phyloP scores from a whole-genome alignment of 768 basidiomycete species.

The Solioccasus polychromus region DNA sequence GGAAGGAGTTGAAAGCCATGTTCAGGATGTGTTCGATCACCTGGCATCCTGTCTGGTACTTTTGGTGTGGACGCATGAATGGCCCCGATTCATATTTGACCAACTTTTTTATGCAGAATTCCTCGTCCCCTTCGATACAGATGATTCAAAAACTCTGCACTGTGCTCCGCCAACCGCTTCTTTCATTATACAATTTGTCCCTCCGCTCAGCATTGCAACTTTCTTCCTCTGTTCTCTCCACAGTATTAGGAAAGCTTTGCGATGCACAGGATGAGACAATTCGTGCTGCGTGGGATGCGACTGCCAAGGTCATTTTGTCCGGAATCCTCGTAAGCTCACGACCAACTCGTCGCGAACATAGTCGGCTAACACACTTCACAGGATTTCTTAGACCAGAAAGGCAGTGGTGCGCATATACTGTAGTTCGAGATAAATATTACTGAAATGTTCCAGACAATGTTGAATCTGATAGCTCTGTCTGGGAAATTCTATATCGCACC shows the following conservation, averaged over 20 bases:
- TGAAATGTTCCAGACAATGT: slow-evolving; percentile 14
- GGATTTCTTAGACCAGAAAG: slow-evolving; percentile 24
- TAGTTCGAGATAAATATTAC: background rate
- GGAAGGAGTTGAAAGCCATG: slow-evolving; percentile 26
- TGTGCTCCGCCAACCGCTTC: slow-evolving; percentile 41
- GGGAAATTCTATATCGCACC: slow-evolving; percentile 27
- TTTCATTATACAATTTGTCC: slow-evolving; percentile 43
- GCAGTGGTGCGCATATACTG: slow-evolving; percentile 14
- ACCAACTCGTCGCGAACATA: background rate
- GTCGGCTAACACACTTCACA: slow-evolving; percentile 16
- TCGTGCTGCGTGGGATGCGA: slow-evolving; percentile 42
- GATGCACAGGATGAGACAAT: slow-evolving; percentile 23
- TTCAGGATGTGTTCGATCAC: slow-evolving; percentile 37
- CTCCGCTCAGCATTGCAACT: slow-evolving; percentile 40
- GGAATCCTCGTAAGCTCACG: slow-evolving; percentile 44
- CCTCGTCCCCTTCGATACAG: slow-evolving; percentile 35
- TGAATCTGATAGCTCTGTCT: slow-evolving; percentile 24
- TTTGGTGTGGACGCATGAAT: slow-evolving; percentile 35
- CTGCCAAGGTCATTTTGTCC: slow-evolving; percentile 47
- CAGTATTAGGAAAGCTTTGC: slow-evolving; percentile 39
- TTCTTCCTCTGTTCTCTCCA: slow-evolving; percentile 38
- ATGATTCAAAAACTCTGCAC: slow-evolving; percentile 37
- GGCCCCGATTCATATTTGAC: background rate
- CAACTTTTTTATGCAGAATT: slow-evolving; percentile 32
- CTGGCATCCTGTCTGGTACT: slow-evolving; percentile 42